Evolutionary conservation across 306 rosid genomes (phyloP).

Genomic region (Sicyos edulis): DNA sequence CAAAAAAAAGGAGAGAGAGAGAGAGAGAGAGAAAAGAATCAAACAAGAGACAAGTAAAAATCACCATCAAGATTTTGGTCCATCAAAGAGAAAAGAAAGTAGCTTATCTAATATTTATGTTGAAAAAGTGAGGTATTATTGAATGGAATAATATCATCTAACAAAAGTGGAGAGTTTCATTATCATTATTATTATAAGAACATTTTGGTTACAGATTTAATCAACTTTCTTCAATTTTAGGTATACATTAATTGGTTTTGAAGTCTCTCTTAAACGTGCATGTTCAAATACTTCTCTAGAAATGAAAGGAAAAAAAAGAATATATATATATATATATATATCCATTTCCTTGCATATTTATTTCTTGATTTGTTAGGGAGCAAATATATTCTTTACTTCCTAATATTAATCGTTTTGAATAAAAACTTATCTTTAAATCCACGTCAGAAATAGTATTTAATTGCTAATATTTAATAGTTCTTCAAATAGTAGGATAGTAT

Average conservation of each 20-base stretch:
- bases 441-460: background rate
- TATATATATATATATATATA: no score
- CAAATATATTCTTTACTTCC: background rate
- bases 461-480: background rate
- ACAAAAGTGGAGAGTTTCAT: background rate
- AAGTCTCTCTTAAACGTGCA: slow-evolving; percentile 12
- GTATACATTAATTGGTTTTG: slow-evolving; percentile 1
- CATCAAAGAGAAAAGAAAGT: background rate
- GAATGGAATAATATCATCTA: slow-evolving; percentile 1
- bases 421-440: background rate
- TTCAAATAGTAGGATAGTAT: background rate
- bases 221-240: background rate
- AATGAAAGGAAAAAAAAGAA: background rate
- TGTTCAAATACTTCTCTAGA: background rate
- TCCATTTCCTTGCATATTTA: background rate
- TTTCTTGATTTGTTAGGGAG: background rate
- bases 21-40: background rate
- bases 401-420: background rate
- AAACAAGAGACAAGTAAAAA: background rate
- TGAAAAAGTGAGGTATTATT: slow-evolving; percentile 6
- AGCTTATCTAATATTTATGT: background rate
- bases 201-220: background rate
- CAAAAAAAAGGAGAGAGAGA: background rate
- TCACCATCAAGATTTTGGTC: background rate
- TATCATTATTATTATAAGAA: background rate